Evolutionary conservation across 2,329 filamentous ascomycete species (phyloP), one percentile per base, ranked within the genome.

Genomic region (Xylariales sp.): DNA sequence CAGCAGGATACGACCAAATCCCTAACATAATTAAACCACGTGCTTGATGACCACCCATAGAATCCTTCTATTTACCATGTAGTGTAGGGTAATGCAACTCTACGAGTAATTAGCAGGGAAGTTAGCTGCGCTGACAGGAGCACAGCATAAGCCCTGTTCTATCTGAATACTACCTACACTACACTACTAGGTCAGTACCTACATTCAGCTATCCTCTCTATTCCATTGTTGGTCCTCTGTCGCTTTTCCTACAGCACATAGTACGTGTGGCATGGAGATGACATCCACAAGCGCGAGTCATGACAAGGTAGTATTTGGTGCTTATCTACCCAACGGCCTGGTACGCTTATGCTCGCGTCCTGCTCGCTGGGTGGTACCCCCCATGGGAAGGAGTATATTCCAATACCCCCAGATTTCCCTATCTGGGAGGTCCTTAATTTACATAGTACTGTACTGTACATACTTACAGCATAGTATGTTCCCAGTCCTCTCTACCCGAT

Each of bases 261-360:
- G 32, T 12, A 41, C 14, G 39, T 12, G 39, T 54, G 5, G n/a
- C 28, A 30, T 32, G 28, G 10, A 52, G 16, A n/a, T 52, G 14
- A 52, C 14, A 43, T 14, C 18, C 14, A 23, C 9, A 14, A 41
- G 16, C 16, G 12, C 46, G 46, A 12, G 28, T 46, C 46, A 48
- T 30, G 43, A 23, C 45, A 58, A 32, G 52, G 60, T 63, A 55
- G 52, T 34, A 63, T 63, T 50, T 16, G 49, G n/a, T 55, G 52
- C 43, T 59, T 41, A 52, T 43, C 46, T 52, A 49, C 43, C 63
- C 63, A 65, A 28, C 34, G 16, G 30, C 23, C 10, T 9, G 63
- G 63, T 56, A 65, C 63, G 57, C 63, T 65, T 61, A 61, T 50
- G 41, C 36, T 52, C 61, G 53, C 8, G 23, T 45, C 28, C 46